Evolutionary conservation across 2,329 filamentous ascomycete genomes (phyloP).

Genomic region (Fusarium pininemorale): DNA sequence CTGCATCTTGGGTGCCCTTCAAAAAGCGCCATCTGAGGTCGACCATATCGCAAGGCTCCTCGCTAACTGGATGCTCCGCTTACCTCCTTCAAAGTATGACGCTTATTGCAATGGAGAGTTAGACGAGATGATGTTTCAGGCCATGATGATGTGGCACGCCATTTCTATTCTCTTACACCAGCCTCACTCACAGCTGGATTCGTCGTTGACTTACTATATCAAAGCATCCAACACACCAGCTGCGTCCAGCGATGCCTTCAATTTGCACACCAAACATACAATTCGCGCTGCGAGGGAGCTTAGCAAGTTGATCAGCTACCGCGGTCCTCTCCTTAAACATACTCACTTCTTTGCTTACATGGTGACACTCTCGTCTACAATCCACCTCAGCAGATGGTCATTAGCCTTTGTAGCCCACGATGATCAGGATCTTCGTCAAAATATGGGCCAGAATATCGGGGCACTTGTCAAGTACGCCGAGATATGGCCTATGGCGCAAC

Average conservation of each 20-base stretch:
- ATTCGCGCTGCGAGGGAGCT: background rate
- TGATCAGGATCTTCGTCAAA: background rate
- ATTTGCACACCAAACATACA: background rate
- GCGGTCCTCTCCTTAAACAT: background rate
- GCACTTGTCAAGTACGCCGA: background rate
- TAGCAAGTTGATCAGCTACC: background rate
- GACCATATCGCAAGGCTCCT: background rate
- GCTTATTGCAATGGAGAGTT: background rate
- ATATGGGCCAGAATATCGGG: background rate
- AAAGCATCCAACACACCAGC: background rate
- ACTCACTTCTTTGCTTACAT: constrained; percentile 8
- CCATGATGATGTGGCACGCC: constrained; percentile 9
- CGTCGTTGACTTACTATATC: background rate
- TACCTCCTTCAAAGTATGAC: background rate
- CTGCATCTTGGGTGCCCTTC: background rate
- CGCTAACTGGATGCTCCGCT: constrained; percentile 7
- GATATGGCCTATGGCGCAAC: background rate
- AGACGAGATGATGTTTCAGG: constrained; percentile 10
- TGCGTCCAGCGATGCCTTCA: background rate
- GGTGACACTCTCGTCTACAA: constrained; percentile 2
- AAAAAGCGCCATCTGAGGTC: background rate
- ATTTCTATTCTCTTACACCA: background rate
- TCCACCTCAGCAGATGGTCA: constrained; percentile 7
- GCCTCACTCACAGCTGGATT: background rate
- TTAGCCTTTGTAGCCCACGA: background rate